Evolutionary conservation across 345 rosid species (phyloP).

Genomic region (Cardamine chenopodiifolia): DNA sequence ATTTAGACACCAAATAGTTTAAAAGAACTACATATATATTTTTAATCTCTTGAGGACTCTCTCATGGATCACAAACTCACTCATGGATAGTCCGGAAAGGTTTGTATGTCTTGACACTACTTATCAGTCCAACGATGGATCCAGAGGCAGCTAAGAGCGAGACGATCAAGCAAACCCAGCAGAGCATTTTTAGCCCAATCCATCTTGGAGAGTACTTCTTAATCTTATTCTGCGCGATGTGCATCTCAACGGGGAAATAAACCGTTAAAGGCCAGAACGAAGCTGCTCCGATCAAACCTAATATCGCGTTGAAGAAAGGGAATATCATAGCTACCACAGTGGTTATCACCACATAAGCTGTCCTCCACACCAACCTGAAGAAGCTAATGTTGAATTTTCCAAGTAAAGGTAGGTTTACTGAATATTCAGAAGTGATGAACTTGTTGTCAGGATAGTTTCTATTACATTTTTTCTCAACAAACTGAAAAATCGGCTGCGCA

Average conservation of each 20-base stretch:
- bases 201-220: conserved; percentile 65
- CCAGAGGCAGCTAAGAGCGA: conserved; percentile 79
- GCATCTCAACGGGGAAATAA: conserved; percentile 88
- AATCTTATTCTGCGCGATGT: conserved; percentile 61
- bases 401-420: conserved; percentile 50
- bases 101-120: conserved; percentile 67
- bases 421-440: conserved; percentile 59
- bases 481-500: conserved; percentile 70
- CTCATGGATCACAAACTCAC: conserved; percentile 26
- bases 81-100: conserved; percentile 60
- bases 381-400: conserved; percentile 57
- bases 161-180: conserved; percentile 61
- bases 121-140: conserved; percentile 67
- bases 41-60: not conserved
- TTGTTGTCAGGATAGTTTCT: conserved; percentile 68
- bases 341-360: conserved; percentile 64
- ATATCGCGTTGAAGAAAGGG: conserved; percentile 89
- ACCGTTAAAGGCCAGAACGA: conserved; percentile 95
- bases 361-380: conserved; percentile 82
- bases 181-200: conserved; percentile 68
- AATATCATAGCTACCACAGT: conserved; percentile 78
- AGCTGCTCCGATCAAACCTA: conserved; percentile 81
- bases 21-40: not conserved
- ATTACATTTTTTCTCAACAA: conserved; percentile 61
- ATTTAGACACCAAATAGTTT: conserved; percentile 28